Base-by-base conservation (phyloP, 2,329 filamentous ascomycete species). In the Leptosphaerulina australis region DNA sequence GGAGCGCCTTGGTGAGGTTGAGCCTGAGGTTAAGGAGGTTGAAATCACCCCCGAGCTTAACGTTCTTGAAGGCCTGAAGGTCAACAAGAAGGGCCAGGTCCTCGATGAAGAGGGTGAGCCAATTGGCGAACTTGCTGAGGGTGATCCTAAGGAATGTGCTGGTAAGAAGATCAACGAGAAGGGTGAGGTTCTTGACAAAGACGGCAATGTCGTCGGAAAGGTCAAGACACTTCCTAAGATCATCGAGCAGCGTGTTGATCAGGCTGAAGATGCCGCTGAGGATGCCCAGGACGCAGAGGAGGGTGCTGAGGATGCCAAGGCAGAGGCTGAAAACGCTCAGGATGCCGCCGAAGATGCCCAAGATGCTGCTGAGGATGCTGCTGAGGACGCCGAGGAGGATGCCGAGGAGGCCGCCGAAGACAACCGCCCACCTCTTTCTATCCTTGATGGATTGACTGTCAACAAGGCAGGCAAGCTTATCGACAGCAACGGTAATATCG, bases 141-240 rank as follows among this genome's bases (percentile, higher is more conserved):
- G 86, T 31, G 81, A 87, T 43, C 69, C 86, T 10, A 70, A 79
- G 11, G 82, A 86, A 55, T 86, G 84, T 55, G 82, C 85, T 14
- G 79, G 85, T 50, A 86, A 85, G 74, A 87, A 86, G 70, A 76
- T 85, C 59, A 85, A 87, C 57, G 80, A 79, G 51, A 77, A 85
- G 69, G 84, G 84, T 15, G 84, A 87, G 62, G 82, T 87, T 47
- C 77, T 86, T 63, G 84, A 86, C 66, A 83, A 79, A 67, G 80
- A 83, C 35, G 84, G 84, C 34, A 84, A 85, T 33, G 77, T 87
- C 55, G 79, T 87, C 54, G 85, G 84, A 30, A 81, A 81, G 56
- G 82, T 85, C 55, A 76, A 82, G 59, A 76, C 79, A n/a, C 71
- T 81, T 4, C 76, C 78, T 9, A 75, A 78, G 58, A 66, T 74